Evolutionary conservation across 306 rosid species (phyloP), one percentile per base, ranked within the genome.

Genomic region (Prosopis cineraria): DNA sequence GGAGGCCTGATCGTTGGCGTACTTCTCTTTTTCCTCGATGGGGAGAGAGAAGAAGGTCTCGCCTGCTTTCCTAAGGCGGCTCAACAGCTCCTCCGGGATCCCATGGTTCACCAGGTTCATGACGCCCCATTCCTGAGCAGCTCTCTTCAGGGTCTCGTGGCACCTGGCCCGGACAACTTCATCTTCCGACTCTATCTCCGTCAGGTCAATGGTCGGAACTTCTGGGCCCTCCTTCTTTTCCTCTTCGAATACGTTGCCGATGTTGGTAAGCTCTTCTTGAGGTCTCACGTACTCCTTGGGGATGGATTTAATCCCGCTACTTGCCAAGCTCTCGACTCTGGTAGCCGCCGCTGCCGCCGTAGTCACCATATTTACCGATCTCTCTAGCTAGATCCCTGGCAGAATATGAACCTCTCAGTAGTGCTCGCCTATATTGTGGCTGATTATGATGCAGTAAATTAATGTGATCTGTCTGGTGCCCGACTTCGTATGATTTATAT

Each of bases 101-200:
- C 98, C 98, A 10, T 93, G 98, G 87, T 93, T 93, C 19, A 91
- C 90, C 6, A 93, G 68, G 62, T 89, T 78, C 98, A 93, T 89
- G 25, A 93, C 98, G 4, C 98, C 98, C 98, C 98, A 93, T 2
- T 91, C 97, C 37, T 44, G 7, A 5, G 98, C 98, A 0, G 93
- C 98, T 55, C 77, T 88, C 85, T 82, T 87, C 48, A 93, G 52
- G 45, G 78, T 83, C 75, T 87, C 91, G 6, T 85, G 33, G 72
- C 98, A 91, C 44, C 71, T 82, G 0, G 48, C 74, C 48, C 91
- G n/a, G 39, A 85, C 89, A 0, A 33, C 40, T 55, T 77, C 82
- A n/a, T 91, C 90, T 0, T 78, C 72, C 0, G 90, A 91, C 1
- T 87, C 85, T 7, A 93, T 84, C 25, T 85, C 87, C 52, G 64